Evolutionary conservation across 495 filamentous ascomycete genomes (phyloP), one percentile per base, ranked within the genome.

Genomic region (Penicillium lividum): DNA sequence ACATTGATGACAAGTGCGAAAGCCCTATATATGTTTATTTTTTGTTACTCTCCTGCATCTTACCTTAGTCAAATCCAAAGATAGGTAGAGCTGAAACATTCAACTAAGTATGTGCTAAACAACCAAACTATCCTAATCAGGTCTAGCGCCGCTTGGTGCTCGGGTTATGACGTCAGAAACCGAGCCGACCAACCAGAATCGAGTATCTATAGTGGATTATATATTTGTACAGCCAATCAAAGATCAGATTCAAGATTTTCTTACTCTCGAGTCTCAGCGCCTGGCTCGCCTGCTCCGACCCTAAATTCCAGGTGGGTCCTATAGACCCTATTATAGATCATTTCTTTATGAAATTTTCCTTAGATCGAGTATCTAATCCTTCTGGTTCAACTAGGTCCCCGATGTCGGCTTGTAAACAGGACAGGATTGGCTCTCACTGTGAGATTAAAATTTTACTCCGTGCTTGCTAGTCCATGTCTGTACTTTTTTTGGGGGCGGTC

Each of bases 81-180:
- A 59, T 63, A 63, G 53, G 8, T 38, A 22, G 22, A 42, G 40
- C n/a, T 65, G 65, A 64, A 67, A 67, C 62, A 51, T 50, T 44
- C 59, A 57, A 55, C 61, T 53, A 54, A 53, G 54, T 51, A 27
- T 38, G 25, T 47, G 34, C 18, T 54, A 45, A 34, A n/a, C 25
- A 49, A 34, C 47, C 31, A 57, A 45, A 54, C 45, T 45, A 51
- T 56, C 61, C 57, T 15, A 63, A 61, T 45, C 13, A 31, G 64
- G 59, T 40, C 61, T 62, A 7, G 66, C 58, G 56, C 25, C 48
- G 30, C 28, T 36, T 36, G 51, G 31, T 38, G 45, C 45, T 11
- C 28, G 16, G 33, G 49, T 46, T 13, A 57, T 69, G 67, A 69
- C 42, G 57, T 69, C 67, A 69, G 11, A 55, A 67, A 52, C 64